These are phyloP conservation scores for Calonectria fujianensis DNA, from an alignment of 2,329 filamentous ascomycete genomes.

Conservation along the genomic window DNA sequence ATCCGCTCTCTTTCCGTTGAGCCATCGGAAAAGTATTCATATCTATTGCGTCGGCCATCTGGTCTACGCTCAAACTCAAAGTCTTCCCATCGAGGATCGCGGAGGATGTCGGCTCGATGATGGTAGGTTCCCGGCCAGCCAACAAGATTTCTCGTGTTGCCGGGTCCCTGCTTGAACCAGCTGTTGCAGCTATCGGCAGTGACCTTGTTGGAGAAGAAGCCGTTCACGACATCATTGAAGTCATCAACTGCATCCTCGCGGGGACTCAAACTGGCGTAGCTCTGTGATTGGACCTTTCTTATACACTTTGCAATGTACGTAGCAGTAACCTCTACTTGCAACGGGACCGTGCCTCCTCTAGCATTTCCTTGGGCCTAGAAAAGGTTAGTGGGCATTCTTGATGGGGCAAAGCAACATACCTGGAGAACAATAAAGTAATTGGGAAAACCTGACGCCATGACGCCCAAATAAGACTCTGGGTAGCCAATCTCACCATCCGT, in stretches of 20 bases:
- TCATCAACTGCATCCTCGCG: constrained; percentile 22
- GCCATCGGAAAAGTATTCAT: constrained; percentile 2
- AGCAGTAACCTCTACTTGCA: constrained; percentile 3
- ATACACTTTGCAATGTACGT: constrained; percentile 12
- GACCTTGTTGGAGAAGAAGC: constrained; percentile 29
- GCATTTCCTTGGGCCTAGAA: constrained; percentile 8
- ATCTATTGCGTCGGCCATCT: neutral
- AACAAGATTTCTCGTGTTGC: constrained; percentile 13
- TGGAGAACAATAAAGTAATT: constrained; percentile 15
- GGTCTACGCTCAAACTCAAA: constrained; percentile 12
- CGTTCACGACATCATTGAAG: constrained; percentile 34
- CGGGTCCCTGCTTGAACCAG: constrained; percentile 35
- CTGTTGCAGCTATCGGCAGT: constrained; percentile 31
- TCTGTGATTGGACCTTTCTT: constrained; percentile 3
- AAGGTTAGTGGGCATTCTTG: neutral
- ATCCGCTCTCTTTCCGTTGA: constrained; percentile 6
- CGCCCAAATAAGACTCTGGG: constrained; percentile 16
- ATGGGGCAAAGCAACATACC: neutral
- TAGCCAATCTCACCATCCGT: neutral
- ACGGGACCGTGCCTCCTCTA: neutral
- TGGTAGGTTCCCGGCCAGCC: constrained; percentile 12
- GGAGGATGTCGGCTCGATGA: neutral
- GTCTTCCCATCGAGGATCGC: constrained; percentile 16
- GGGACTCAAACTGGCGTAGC: neutral
- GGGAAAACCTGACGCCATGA: constrained; percentile 1